Percentiles rank a stretch among this genome's conserved stretches.
These are phyloP conservation scores for Phytophthora lateralis DNA, from an alignment of 352 stramenopile genomes.

Conservation along the genomic window DNA sequence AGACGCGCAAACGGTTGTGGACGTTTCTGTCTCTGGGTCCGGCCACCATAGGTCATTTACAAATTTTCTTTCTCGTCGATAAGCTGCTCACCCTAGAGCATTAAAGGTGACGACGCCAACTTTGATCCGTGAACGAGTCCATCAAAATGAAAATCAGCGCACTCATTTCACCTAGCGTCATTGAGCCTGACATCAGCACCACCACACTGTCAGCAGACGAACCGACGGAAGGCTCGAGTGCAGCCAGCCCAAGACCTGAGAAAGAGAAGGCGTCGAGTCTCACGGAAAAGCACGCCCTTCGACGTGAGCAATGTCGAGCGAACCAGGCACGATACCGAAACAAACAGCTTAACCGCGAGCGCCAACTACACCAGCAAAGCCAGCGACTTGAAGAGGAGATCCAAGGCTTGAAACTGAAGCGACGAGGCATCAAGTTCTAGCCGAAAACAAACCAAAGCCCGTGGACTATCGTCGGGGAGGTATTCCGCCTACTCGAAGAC, in stretches of 20 bases:
- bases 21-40: not conserved
- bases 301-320: conserved; percentile 23
- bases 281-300: conserved; percentile 18
- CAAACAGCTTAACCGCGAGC: conserved; percentile 18
- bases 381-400: conserved; percentile 24
- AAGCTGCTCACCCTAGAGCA: not conserved
- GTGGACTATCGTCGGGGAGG: conserved; percentile 24
- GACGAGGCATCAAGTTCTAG: conserved; percentile 6
- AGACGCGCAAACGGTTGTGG: conserved; percentile 4
- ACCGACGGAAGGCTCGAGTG: conserved; percentile 17
- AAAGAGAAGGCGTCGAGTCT: conserved; percentile 9
- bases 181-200: conserved; percentile 9
- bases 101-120: not conserved
- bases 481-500: conserved; percentile 21
- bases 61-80: conserved; percentile 9
- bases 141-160: conserved; percentile 16
- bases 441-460: conserved; percentile 17
- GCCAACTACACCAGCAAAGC: conserved; percentile 9
- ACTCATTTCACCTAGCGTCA: conserved; percentile 12
- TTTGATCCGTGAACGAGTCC: not conserved
- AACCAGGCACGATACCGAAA: conserved; percentile 32
- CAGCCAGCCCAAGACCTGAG: conserved; percentile 9
- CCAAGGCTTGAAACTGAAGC: conserved; percentile 10
- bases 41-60: not conserved
- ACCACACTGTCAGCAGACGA: conserved; percentile 13